phyloP scores from a whole-genome alignment of 441 rosid species.

The Gossypium lobatum region DNA sequence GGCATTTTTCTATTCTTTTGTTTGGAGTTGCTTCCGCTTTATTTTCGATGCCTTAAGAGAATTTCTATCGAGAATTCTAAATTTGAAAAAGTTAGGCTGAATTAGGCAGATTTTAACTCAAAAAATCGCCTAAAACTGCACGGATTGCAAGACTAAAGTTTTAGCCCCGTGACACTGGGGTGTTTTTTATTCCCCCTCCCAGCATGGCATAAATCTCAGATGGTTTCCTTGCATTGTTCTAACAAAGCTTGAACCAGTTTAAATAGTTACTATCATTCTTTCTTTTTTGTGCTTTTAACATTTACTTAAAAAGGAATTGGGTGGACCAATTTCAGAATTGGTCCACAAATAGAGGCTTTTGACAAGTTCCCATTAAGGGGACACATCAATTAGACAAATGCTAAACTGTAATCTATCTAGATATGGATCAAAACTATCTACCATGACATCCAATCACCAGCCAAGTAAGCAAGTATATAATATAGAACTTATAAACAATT shows the following conservation, averaged over 20 bases:
- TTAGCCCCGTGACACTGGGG: neutral
- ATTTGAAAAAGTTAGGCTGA: no score
- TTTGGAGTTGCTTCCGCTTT: no score
- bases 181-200: neutral
- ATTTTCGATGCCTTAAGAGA: no score
- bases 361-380: neutral
- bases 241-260: neutral
- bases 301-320: neutral
- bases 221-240: neutral
- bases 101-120: no score
- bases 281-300: neutral
- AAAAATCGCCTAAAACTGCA: no score
- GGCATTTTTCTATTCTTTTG: no score
- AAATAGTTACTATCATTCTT: neutral
- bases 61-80: no score
- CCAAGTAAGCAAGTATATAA: neutral
- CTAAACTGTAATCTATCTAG: neutral
- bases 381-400: neutral
- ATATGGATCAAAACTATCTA: conserved; percentile 3
- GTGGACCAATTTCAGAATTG: neutral
- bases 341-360: neutral
- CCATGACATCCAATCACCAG: neutral
- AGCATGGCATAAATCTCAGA: neutral
- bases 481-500: neutral
- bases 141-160: no score